A percentile compares a stretch with the other conserved stretches of the same genome.
Conservation (phyloP, 2,329 filamentous ascomycete genomes). For the Penicillium sp. region DNA sequence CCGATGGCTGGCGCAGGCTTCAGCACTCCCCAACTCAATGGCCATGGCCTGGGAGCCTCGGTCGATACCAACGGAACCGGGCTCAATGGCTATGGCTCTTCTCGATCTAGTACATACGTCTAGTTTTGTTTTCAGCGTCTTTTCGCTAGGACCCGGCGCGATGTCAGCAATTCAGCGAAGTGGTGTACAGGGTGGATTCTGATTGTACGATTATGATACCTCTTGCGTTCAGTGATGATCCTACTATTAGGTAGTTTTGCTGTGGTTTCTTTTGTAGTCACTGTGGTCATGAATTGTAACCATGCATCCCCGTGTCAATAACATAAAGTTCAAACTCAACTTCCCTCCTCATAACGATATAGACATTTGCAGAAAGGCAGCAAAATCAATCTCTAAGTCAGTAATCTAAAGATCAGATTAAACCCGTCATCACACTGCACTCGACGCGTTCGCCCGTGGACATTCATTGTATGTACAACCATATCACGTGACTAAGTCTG, state of each 20-base stretch:
- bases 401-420: background rate
- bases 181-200: slow-evolving; percentile 33
- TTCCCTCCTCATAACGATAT: background rate
- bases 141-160: slow-evolving; percentile 19
- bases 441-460: no score
- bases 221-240: slow-evolving; percentile 32
- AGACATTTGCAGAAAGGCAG: background rate
- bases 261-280: background rate
- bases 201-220: slow-evolving; percentile 45
- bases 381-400: background rate
- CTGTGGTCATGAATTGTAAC: background rate
- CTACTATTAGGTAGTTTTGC: slow-evolving; percentile 12
- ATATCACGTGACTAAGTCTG: slow-evolving; percentile 3
- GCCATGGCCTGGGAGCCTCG: slow-evolving; percentile 23
- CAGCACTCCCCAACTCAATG: slow-evolving; percentile 28
- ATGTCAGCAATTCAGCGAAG: slow-evolving; percentile 19
- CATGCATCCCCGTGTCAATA: background rate
- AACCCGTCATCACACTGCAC: background rate
- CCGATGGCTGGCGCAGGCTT: slow-evolving; percentile 18
- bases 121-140: slow-evolving; percentile 26
- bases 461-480: background rate
- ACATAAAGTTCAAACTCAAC: background rate
- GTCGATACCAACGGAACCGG: slow-evolving; percentile 26
- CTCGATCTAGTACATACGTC: slow-evolving; percentile 41
- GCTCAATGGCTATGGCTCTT: slow-evolving; percentile 35